A percentile compares a stretch with the other conserved stretches of the same genome.
phyloP scores from a whole-genome alignment of 208 protist species.

The Sergeia podlipaevii region DNA sequence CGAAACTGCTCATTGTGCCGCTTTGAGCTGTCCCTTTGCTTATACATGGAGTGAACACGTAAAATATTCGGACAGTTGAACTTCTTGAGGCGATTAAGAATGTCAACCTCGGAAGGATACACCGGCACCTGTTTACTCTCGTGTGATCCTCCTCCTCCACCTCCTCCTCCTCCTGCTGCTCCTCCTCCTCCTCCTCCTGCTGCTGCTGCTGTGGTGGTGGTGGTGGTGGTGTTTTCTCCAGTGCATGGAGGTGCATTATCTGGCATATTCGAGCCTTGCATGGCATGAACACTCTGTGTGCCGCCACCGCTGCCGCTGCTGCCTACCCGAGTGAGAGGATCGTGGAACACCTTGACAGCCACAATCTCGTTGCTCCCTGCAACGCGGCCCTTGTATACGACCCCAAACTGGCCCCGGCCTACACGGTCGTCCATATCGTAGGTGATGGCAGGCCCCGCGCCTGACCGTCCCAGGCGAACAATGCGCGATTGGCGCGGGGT shows the following conservation, averaged over 20 bases:
- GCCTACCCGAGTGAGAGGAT: conserved; percentile 6
- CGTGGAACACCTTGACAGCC: conserved; percentile 49
- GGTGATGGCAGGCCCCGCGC: too few species aligned
- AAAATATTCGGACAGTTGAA: too few species aligned
- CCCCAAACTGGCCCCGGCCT: conserved; percentile 52
- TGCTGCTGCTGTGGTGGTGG: neutral
- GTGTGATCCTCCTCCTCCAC: too few species aligned
- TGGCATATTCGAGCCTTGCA: conserved; percentile 32
- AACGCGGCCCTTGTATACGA: conserved; percentile 35
- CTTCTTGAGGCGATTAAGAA: too few species aligned
- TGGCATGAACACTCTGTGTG: conserved; percentile 24
- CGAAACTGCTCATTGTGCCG: too few species aligned
- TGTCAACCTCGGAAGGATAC: too few species aligned
- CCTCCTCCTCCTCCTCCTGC: neutral
- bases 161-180: conserved; percentile 6
- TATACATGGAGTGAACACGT: too few species aligned
- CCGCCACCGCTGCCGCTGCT: conserved; percentile 15
- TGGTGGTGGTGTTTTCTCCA: conserved; percentile 4
- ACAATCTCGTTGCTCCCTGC: conserved; percentile 18
- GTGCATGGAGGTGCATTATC: conserved; percentile 23
- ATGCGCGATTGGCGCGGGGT: neutral
- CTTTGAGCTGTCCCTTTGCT: too few species aligned
- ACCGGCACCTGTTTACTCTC: too few species aligned
- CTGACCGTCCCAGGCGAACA: too few species aligned
- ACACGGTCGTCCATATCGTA: conserved; percentile 33